Conservation (phyloP, 139 green algal genomes). For the Yamagishiella unicocca region DNA sequence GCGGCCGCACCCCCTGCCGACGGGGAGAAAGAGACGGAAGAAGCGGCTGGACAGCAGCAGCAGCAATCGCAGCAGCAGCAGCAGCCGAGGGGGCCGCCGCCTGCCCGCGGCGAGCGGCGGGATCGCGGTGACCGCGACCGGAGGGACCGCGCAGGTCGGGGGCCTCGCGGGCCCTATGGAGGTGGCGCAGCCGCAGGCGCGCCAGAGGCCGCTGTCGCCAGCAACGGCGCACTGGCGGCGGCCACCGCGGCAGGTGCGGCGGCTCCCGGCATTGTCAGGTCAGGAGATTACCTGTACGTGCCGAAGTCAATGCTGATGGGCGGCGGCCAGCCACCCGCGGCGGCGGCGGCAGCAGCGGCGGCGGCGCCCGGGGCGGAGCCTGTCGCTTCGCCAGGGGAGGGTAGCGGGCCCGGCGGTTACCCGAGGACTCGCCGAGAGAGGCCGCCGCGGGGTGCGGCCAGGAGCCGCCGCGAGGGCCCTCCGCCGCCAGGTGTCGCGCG, state of each 20-base stretch:
- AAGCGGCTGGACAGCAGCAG: not conserved
- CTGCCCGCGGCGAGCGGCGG: not conserved
- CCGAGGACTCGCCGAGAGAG: not conserved
- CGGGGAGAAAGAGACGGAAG: not conserved
- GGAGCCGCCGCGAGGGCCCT: not conserved
- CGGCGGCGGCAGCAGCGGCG: no score
- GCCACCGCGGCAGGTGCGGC: not conserved
- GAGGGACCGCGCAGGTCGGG: not conserved
- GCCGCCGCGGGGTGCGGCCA: not conserved
- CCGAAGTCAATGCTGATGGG: slow-evolving; percentile 9
- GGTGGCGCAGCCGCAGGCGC: not conserved
- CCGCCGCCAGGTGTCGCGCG: not conserved
- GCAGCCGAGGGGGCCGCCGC: not conserved
- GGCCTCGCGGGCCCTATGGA: not conserved
- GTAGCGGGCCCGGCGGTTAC: not conserved
- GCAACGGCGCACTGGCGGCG: not conserved
- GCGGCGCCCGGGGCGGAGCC: not conserved
- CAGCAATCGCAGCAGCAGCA: slow-evolving; percentile 9
- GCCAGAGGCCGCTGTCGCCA: not conserved
- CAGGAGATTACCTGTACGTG: not conserved
- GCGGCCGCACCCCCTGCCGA: not conserved
- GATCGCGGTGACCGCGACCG: not conserved
- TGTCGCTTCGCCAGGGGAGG: not conserved
- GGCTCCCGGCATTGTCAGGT: not conserved
- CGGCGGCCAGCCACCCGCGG: not conserved